These are phyloP conservation scores for Monosporascus sp. DNA, from an alignment of 2,329 filamentous ascomycete genomes.

Conservation along the genomic window DNA sequence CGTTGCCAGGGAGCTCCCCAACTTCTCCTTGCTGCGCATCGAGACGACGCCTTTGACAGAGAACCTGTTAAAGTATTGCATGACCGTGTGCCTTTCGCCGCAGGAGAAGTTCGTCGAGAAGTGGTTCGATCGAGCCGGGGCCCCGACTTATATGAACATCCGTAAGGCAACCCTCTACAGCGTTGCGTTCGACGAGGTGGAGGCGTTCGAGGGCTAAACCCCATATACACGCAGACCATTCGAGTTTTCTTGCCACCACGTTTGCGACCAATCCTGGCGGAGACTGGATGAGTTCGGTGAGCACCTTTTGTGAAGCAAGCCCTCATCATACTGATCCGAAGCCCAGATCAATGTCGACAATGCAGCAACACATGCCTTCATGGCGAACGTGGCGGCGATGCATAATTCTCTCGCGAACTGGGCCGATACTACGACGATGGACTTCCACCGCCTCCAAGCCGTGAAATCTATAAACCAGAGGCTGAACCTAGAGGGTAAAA, in stretches of 20 bases:
- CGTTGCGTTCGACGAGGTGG: background rate
- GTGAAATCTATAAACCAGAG: slow-evolving; percentile 27
- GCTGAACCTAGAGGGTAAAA: slow-evolving; percentile 25
- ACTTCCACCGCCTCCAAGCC: slow-evolving; percentile 28
- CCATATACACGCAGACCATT: slow-evolving; percentile 17
- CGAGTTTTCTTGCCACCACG: slow-evolving; percentile 25
- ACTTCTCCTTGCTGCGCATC: slow-evolving; percentile 25
- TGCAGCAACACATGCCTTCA: slow-evolving; percentile 27
- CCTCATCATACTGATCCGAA: slow-evolving; percentile 3
- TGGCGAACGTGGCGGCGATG: slow-evolving; percentile 28
- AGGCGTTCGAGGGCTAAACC: too few relatives aligned
- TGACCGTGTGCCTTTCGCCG: slow-evolving; percentile 27
- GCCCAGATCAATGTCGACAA: slow-evolving; percentile 25
- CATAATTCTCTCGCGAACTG: slow-evolving; percentile 27
- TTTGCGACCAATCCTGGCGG: slow-evolving; percentile 28
- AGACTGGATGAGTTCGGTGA: slow-evolving; percentile 25
- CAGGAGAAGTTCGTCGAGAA: slow-evolving; percentile 24
- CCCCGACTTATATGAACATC: slow-evolving; percentile 27
- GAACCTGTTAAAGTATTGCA: slow-evolving; percentile 26
- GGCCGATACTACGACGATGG: slow-evolving; percentile 27
- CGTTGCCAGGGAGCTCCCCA: slow-evolving; percentile 25
- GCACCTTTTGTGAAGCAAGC: background rate
- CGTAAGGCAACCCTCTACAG: slow-evolving; percentile 13
- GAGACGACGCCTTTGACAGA: slow-evolving; percentile 28
- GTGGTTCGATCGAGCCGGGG: slow-evolving; percentile 26